phyloP scores from a whole-genome alignment of 768 basidiomycete genomes.

The Psilocybe subaeruginosa region DNA sequence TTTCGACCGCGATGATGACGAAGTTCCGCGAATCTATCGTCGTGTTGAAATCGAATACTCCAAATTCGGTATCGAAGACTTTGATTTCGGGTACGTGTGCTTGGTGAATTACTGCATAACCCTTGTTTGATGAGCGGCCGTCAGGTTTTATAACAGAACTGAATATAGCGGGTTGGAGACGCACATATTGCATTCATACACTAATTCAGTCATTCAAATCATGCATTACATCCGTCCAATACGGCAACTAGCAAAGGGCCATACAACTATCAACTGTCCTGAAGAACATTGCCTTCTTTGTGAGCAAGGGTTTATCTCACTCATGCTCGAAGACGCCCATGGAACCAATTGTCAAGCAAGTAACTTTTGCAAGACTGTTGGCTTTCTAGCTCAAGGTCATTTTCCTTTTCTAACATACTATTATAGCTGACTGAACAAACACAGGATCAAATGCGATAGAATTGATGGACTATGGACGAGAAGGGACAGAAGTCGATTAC shows the following conservation, averaged over 20 bases:
- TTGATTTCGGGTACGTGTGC: slow-evolving; percentile 87
- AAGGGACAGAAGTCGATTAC: slow-evolving; percentile 75
- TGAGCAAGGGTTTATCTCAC: slow-evolving; percentile 90
- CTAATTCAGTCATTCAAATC: slow-evolving; percentile 88
- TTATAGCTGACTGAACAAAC: background rate
- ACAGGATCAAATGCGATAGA: slow-evolving; percentile 80
- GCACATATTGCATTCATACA: slow-evolving; percentile 96
- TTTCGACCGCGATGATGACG: slow-evolving; percentile 54
- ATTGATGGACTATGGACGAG: slow-evolving; percentile 85
- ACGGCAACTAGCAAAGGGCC: slow-evolving; percentile 83
- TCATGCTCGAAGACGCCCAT: slow-evolving; percentile 94
- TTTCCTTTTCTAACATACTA: background rate
- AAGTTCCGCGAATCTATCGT: slow-evolving; percentile 81
- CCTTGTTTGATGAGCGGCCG: slow-evolving; percentile 1
- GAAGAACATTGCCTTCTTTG: slow-evolving; percentile 94
- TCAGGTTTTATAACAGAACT: slow-evolving; percentile 93
- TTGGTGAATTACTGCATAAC: background rate
- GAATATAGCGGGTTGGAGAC: slow-evolving; percentile 92
- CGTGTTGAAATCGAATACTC: slow-evolving; percentile 98
- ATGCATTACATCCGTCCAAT: slow-evolving; percentile 85
- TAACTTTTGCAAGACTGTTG: slow-evolving; percentile 95
- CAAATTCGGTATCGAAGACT: slow-evolving; percentile 98
- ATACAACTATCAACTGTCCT: slow-evolving; percentile 86
- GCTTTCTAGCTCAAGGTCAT: slow-evolving; percentile 83
- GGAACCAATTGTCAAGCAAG: slow-evolving; percentile 96